Evolutionary conservation across 2,329 filamentous ascomycete genomes (phyloP).

Genomic region (Daldinia eschscholtzii): DNA sequence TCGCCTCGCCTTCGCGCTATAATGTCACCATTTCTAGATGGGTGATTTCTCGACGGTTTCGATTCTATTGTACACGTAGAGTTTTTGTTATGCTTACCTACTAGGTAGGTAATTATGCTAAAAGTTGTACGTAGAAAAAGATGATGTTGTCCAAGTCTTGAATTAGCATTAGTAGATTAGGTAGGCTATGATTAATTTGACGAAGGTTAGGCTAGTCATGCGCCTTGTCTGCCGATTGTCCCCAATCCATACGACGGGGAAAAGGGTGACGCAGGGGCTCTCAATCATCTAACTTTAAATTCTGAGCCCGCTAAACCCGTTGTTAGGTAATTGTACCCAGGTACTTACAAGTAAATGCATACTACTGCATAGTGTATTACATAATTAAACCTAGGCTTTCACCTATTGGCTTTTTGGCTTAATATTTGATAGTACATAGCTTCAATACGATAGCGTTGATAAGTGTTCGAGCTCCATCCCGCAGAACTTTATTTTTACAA

Average conservation of each 20-base stretch:
- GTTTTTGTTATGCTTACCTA: not conserved
- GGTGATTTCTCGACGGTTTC: not conserved
- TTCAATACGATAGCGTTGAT: constrained; percentile 27
- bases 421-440: constrained; percentile 7
- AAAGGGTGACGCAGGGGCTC: constrained; percentile 38
- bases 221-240: constrained; percentile 11
- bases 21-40: constrained; percentile 43
- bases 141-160: constrained; percentile 20
- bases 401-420: constrained; percentile 10
- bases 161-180: constrained; percentile 10
- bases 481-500: constrained; percentile 17
- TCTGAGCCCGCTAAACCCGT: not conserved
- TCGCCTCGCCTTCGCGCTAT: constrained; percentile 37
- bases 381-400: constrained; percentile 25
- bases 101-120: too few relatives aligned
- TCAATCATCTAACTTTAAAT: constrained; percentile 18
- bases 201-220: constrained; percentile 34
- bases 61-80: not conserved
- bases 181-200: constrained; percentile 30
- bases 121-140: not conserved
- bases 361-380: constrained; percentile 13
- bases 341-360: not conserved
- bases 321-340: not conserved
- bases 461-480: constrained; percentile 11
- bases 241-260: constrained; percentile 19